Conservation (phyloP, 2,329 filamentous ascomycete genomes). For the Mycosphaerella sp. region DNA sequence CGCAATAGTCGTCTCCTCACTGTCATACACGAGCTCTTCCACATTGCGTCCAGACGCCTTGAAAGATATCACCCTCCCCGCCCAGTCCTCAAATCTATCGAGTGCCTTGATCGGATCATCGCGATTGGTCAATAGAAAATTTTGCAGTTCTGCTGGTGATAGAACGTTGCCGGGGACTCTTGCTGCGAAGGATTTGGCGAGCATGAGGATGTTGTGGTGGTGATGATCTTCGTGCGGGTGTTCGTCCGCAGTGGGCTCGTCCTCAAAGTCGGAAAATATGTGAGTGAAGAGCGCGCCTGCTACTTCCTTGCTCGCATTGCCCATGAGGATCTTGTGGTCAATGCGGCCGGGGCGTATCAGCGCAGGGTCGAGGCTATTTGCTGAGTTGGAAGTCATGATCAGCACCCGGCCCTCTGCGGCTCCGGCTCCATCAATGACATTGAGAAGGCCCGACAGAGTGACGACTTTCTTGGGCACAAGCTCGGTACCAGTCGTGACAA, state of each 20-base stretch:
- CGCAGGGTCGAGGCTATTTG: constrained; percentile 64
- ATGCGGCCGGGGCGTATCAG: constrained; percentile 66
- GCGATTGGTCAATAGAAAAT: constrained; percentile 45
- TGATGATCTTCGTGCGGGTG: constrained; percentile 31
- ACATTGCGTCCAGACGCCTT: constrained; percentile 21
- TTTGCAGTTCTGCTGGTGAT: constrained; percentile 47
- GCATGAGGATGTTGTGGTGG: too few species aligned
- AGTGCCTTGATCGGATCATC: constrained; percentile 42
- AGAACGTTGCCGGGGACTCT: constrained; percentile 41
- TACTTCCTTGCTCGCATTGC: constrained; percentile 36
- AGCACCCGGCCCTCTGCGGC: constrained; percentile 69
- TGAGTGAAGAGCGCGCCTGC: constrained; percentile 37
- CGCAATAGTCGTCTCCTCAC: constrained; percentile 5
- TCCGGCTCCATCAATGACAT: constrained; percentile 73
- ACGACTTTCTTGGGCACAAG: constrained; percentile 41
- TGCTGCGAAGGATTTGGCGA: constrained; percentile 42
- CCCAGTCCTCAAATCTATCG: constrained; percentile 39
- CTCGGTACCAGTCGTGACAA: constrained; percentile 4
- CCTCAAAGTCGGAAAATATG: constrained; percentile 24
- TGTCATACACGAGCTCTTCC: background rate
- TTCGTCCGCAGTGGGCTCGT: constrained; percentile 9
- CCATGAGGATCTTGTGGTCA: constrained; percentile 59
- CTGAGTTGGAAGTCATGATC: constrained; percentile 74
- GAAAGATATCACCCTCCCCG: constrained; percentile 18
- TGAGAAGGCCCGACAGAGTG: constrained; percentile 69